A percentile compares a stretch with the other conserved stretches of the same genome.
Conservation (phyloP, 2,329 filamentous ascomycete genomes). For the Alternaria tenuissima region DNA sequence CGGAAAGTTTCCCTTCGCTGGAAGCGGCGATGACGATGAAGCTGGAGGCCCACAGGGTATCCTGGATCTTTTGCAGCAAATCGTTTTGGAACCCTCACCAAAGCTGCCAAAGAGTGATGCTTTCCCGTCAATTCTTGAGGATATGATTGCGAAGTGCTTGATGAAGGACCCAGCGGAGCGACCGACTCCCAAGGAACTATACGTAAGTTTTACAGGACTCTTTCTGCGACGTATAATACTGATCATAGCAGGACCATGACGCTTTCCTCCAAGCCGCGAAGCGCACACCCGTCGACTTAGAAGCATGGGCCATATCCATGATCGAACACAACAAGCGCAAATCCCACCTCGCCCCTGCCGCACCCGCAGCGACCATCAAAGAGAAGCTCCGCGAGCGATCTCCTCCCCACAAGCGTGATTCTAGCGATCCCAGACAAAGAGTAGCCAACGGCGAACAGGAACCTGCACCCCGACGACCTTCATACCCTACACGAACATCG, state of each 20-base stretch:
- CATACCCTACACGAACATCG: constrained; percentile 54
- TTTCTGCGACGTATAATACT: constrained; percentile 12
- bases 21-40: constrained; percentile 76
- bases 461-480: constrained; percentile 48
- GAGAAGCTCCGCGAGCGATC: constrained; percentile 50
- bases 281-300: constrained; percentile 90
- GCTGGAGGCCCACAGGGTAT: constrained; percentile 85
- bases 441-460: constrained; percentile 35
- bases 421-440: constrained; percentile 33
- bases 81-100: constrained; percentile 94
- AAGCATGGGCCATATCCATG: constrained; percentile 91
- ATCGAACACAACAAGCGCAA: constrained; percentile 97
- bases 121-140: constrained; percentile 92
- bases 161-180: constrained; percentile 87
- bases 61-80: constrained; percentile 93
- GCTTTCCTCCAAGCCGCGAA: constrained; percentile 96
- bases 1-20: constrained; percentile 94
- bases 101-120: constrained; percentile 96
- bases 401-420: constrained; percentile 35
- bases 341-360: constrained; percentile 85
- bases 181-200: constrained; percentile 92
- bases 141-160: constrained; percentile 96
- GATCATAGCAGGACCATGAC: constrained; percentile 76
- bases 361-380: constrained; percentile 67
- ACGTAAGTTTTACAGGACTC: constrained; percentile 64